Conservation (phyloP, 2,329 filamentous ascomycete species). For the Sporothrix brunneoviolacea region DNA sequence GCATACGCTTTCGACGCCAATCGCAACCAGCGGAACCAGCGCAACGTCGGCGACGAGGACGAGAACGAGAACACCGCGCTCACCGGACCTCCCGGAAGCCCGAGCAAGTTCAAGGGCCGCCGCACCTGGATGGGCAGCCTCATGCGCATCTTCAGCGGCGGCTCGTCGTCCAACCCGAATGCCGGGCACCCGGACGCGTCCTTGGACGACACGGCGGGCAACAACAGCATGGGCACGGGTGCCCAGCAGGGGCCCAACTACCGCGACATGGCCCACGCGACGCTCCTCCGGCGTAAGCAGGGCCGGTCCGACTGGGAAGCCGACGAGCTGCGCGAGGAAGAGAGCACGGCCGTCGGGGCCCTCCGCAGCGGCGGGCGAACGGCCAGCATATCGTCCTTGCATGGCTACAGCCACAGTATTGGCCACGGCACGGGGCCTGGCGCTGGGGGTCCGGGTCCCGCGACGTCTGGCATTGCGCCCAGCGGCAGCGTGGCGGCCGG, state of each 20-base stretch:
- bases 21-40: background rate
- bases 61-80: constrained; percentile 26
- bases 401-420: constrained; percentile 4
- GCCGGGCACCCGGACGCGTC: constrained; percentile 11
- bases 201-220: too few species aligned
- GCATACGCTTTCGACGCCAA: background rate
- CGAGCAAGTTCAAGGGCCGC: constrained; percentile 50
- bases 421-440: background rate
- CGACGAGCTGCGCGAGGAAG: constrained; percentile 48
- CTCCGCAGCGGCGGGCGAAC: constrained; percentile 12
- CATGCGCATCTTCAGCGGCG: constrained; percentile 49
- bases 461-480: constrained; percentile 33
- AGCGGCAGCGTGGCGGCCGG: constrained; percentile 23
- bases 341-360: constrained; percentile 16
- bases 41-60: constrained; percentile 23
- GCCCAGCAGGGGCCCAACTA: constrained; percentile 13
- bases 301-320: constrained; percentile 49
- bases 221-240: constrained; percentile 20
- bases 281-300: constrained; percentile 47
- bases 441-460: constrained; percentile 17
- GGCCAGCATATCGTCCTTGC: constrained; percentile 5
- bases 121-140: constrained; percentile 65
- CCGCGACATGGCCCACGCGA: constrained; percentile 34
- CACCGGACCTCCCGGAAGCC: constrained; percentile 45
- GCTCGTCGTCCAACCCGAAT: background rate